These are phyloP conservation scores for Beauveria varroae DNA, from an alignment of 2,329 filamentous ascomycete genomes.

Conservation along the genomic window DNA sequence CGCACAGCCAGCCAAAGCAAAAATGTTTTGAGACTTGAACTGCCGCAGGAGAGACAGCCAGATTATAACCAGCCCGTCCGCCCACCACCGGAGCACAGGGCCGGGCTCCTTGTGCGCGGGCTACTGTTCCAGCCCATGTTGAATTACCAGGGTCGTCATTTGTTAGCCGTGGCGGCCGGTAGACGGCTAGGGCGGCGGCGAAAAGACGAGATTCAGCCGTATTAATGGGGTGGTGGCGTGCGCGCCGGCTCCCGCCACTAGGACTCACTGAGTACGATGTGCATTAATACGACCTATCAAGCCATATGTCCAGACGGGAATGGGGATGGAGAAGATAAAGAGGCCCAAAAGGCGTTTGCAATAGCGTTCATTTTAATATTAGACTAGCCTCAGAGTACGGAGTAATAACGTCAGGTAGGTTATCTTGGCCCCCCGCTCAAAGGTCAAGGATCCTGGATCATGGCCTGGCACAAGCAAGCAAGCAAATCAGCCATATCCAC, in stretches of 20 bases:
- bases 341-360: no score
- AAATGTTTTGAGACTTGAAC: conserved; percentile 6
- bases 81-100: background rate
- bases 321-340: no score
- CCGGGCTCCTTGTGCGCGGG: background rate
- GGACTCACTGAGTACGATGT: no score
- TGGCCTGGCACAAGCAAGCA: background rate
- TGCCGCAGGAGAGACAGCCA: conserved; percentile 7
- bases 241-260: background rate
- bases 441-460: no score
- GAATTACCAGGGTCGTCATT: background rate
- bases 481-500: background rate
- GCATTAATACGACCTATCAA: no score
- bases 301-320: no score
- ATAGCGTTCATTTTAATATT: no score
- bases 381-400: no score
- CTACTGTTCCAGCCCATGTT: background rate
- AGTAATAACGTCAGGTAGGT: no score
- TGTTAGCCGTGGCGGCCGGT: background rate
- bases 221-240: background rate
- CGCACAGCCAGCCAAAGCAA: conserved; percentile 5
- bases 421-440: no score
- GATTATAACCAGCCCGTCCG: conserved; percentile 3
- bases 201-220: background rate
- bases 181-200: background rate